Base-by-base conservation (phyloP, 2,329 filamentous ascomycete genomes). In the Fusarium dlaminii region DNA sequence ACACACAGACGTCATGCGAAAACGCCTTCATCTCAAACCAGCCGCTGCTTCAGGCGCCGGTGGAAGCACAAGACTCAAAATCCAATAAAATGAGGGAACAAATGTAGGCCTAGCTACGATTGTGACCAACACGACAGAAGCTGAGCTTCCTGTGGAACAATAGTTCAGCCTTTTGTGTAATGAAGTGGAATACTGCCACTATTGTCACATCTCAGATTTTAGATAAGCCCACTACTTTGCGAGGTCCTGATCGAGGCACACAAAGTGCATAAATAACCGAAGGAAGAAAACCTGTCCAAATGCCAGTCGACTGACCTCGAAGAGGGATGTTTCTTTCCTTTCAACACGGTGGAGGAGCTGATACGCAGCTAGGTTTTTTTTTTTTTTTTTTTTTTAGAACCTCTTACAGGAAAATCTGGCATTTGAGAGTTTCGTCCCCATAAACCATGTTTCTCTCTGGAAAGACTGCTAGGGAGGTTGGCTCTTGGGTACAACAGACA, bases 1-100 rank as follows among this genome's bases (percentile, higher is more conserved):
- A 60, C 68, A 72, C 56, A 66, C 60, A 75, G 70, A 78, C 77
- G 77, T 78, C 77, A 78, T 78, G 73, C 65, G 43, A 72, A 40
- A 74, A 63, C 57, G 30, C 55, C 39, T 51, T 7, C 32, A 68
- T 68, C 66, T 74, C 62, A 72, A 77, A 74, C 65, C 59, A 66
- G 63, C 64, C 52, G 60, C 52, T 76, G 73, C 74, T 78, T 73
- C 72, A 77, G 72, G 66, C 70, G 63, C 68, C 56, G 63, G 61
- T 70, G 64, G 46, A 61, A 51, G 58, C 48, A 66, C 69, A 58
- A 72, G 66, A 72, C 60, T 43, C 24, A 37, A 22, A 51, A 43
- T 24, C 61, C 48, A 66, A 66, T 69, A 57, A 48, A 43, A 43
- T 30, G 52, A 46, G 43, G 64, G 29, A 20, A 61, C 22, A 36